phyloP scores from a whole-genome alignment of 139 green algal genomes.

The Chlamydomonas sp. region DNA sequence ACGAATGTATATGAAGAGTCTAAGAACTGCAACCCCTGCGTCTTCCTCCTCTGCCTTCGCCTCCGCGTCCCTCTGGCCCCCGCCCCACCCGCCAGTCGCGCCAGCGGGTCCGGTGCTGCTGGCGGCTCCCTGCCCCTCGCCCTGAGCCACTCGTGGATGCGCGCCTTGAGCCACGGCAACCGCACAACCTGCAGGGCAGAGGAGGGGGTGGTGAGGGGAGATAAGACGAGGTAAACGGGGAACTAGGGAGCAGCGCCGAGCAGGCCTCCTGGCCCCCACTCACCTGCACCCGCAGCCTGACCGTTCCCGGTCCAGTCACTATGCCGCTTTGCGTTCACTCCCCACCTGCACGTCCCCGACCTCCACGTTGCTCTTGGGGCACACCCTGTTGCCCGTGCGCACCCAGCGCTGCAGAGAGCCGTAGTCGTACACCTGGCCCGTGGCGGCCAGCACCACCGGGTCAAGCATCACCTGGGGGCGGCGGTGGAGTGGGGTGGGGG shows the following conservation, averaged over 20 bases:
- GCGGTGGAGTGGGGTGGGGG: neutral
- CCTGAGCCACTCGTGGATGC: slow-evolving; percentile 32
- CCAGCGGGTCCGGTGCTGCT: neutral
- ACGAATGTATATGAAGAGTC: neutral
- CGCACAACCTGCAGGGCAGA: slow-evolving; percentile 21
- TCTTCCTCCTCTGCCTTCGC: neutral
- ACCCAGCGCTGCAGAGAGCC: slow-evolving; percentile 41
- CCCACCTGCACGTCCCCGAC: slow-evolving; percentile 47
- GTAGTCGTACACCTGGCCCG: slow-evolving; percentile 43
- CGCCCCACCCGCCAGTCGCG: slow-evolving; percentile 33
- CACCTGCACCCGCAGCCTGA: no score
- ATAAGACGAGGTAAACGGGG: neutral
- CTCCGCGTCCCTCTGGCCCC: neutral
- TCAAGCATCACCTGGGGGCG: slow-evolving; percentile 45
- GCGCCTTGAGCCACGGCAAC: slow-evolving; percentile 44
- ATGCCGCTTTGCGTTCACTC: no score
- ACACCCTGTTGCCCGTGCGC: slow-evolving; percentile 39
- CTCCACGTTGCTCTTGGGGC: slow-evolving; percentile 48
- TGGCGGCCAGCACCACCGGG: slow-evolving; percentile 44
- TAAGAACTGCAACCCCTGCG: neutral
- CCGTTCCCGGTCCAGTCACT: no score
- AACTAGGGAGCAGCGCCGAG: neutral
- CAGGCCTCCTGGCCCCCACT: neutral
- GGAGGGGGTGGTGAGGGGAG: neutral
- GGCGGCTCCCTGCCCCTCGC: neutral